A percentile compares a stretch with the other conserved stretches of the same genome.
Evolutionary conservation across 2,329 filamentous ascomycete species (phyloP).

Genomic region (Diplodia seriata): DNA sequence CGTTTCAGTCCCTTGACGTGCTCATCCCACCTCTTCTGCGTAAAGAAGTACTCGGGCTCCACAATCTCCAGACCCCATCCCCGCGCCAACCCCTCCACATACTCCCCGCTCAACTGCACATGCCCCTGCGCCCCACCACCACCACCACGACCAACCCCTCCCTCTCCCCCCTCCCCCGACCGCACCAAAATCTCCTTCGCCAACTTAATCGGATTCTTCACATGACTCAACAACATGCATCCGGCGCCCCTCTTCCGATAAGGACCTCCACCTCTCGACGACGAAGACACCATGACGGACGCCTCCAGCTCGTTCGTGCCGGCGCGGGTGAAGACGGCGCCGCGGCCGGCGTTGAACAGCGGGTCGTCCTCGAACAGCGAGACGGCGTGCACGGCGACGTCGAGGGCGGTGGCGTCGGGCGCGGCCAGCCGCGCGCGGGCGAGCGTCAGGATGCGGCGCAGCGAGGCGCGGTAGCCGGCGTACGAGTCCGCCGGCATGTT

Average conservation of each 20-base stretch:
- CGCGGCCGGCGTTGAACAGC: slow-evolving; percentile 75
- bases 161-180: slow-evolving; percentile 65
- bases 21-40: slow-evolving; percentile 78
- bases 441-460: slow-evolving; percentile 46
- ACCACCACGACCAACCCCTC: slow-evolving; percentile 50
- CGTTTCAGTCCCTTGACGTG: slow-evolving; percentile 67
- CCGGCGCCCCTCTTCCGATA: slow-evolving; percentile 78
- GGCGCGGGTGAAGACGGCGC: slow-evolving; percentile 84
- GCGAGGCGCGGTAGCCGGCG: slow-evolving; percentile 47
- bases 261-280: slow-evolving; percentile 49
- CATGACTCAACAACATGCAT: slow-evolving; percentile 72
- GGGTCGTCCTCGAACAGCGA: slow-evolving; percentile 74
- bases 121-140: slow-evolving; percentile 69
- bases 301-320: slow-evolving; percentile 87
- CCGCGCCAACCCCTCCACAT: slow-evolving; percentile 72
- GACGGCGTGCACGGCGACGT: slow-evolving; percentile 78
- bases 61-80: slow-evolving; percentile 75
- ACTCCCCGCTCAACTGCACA: slow-evolving; percentile 69
- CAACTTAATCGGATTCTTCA: slow-evolving; percentile 81
- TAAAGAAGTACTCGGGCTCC: slow-evolving; percentile 77
- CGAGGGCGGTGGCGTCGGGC: slow-evolving; percentile 66
- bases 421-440: slow-evolving; percentile 41
- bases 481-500: slow-evolving; percentile 49
- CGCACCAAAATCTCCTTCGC: slow-evolving; percentile 73
- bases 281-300: slow-evolving; percentile 78